phyloP scores from a whole-genome alignment of 31 red algal species.

The Porphyra umbilicalis region DNA sequence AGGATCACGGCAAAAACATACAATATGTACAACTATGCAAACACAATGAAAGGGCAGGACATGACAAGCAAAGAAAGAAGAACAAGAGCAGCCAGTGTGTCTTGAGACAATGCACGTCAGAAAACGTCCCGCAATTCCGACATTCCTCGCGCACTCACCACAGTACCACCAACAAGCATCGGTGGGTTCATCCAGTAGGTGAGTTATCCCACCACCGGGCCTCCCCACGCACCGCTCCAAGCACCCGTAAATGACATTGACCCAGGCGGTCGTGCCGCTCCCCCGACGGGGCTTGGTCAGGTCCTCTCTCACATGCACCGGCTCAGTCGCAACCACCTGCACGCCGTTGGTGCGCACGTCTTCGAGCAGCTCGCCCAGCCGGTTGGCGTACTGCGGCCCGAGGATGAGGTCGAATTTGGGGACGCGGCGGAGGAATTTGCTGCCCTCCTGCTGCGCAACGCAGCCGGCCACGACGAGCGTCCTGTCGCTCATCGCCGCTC shows the following conservation, averaged over 20 bases:
- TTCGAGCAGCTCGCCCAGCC: constrained; percentile 81
- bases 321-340: constrained; percentile 84
- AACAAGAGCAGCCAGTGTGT: background rate
- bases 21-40: background rate
- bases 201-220: too few species aligned
- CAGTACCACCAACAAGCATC: too few species aligned
- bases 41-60: background rate
- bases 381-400: constrained; percentile 81
- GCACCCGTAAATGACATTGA: constrained; percentile 95
- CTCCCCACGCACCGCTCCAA: constrained; percentile 78
- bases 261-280: constrained; percentile 63
- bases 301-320: constrained; percentile 84
- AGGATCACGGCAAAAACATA: too few species aligned
- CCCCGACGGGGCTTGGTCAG: constrained; percentile 77
- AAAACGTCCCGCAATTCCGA: too few species aligned
- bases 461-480: constrained; percentile 91
- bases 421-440: constrained; percentile 62
- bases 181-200: too few species aligned
- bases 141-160: too few species aligned
- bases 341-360: constrained; percentile 67
- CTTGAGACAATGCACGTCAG: background rate
- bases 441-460: constrained; percentile 97
- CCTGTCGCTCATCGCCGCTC: constrained; percentile 31
- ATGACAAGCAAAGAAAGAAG: background rate
- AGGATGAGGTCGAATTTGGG: constrained; percentile 87